Evolutionary conservation across 306 rosid species (phyloP).

Genomic region (Malus orientalis): DNA sequence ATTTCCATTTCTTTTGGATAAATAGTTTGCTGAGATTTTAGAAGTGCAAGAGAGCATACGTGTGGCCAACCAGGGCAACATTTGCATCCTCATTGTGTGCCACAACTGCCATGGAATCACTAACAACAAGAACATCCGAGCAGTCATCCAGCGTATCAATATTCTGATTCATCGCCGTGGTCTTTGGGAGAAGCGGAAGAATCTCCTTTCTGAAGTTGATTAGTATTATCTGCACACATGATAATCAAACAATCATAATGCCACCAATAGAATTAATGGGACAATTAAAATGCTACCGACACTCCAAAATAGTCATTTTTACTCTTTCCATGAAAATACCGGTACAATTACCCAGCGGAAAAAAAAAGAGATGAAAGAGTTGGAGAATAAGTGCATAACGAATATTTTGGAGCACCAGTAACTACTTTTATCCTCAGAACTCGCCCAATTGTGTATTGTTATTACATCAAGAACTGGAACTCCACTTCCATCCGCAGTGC

Average conservation of each 20-base stretch:
- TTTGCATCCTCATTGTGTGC: conserved; percentile 93
- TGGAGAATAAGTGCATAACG: not conserved
- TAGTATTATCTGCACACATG: conserved; percentile 47
- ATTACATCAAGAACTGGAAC: conserved; percentile 66
- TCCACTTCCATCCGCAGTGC: conserved; percentile 63
- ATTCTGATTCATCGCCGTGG: not conserved
- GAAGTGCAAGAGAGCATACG: conserved; percentile 30
- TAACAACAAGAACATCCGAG: conserved; percentile 64
- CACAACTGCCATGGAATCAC: conserved; percentile 61
- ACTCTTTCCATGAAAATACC: not conserved
- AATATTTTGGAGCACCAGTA: not conserved
- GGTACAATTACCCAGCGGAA: not conserved
- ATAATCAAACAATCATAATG: not conserved
- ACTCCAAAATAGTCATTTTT: not conserved
- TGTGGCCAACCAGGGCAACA: conserved; percentile 65
- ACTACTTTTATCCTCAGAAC: not conserved
- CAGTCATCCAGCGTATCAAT: conserved; percentile 53
- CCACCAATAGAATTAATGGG: not conserved
- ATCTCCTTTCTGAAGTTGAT: conserved; percentile 83
- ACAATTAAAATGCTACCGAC: not conserved
- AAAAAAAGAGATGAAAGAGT: not conserved
- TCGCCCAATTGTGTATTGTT: conserved; percentile 12
- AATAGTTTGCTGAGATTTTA: not conserved
- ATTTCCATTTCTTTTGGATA: not conserved
- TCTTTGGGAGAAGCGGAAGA: conserved; percentile 62